phyloP scores from a whole-genome alignment of 441 rosid genomes.

The Hura crepitans region DNA sequence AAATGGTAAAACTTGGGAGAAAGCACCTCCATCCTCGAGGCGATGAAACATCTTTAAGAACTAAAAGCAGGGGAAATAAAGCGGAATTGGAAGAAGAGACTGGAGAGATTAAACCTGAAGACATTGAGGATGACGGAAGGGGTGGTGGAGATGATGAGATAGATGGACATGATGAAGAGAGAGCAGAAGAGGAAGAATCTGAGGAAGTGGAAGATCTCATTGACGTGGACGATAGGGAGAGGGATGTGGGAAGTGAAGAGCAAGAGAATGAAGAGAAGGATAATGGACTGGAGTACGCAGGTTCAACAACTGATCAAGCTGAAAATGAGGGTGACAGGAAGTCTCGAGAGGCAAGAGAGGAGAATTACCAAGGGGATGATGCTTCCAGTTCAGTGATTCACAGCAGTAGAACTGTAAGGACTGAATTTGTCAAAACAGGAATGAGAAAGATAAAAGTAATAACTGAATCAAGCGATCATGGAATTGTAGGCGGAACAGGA shows the following conservation, averaged over 20 bases:
- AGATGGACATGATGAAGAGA: conserved; percentile 40
- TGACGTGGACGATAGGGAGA: conserved; percentile 50
- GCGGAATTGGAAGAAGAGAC: conserved; percentile 23
- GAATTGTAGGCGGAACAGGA: background rate
- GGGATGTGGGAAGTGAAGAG: conserved; percentile 31
- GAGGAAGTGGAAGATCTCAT: conserved; percentile 59
- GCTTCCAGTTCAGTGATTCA: conserved; percentile 25
- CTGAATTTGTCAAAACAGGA: conserved; percentile 18
- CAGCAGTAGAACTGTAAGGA: conserved; percentile 1
- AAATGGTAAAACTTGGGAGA: conserved; percentile 45
- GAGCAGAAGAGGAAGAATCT: conserved; percentile 43
- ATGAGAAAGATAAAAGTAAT: conserved; percentile 25
- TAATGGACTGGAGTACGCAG: conserved; percentile 22
- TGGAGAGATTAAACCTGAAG: conserved; percentile 31
- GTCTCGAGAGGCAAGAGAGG: conserved; percentile 22
- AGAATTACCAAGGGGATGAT: conserved; percentile 27
- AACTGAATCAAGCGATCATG: background rate
- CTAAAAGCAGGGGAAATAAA: conserved; percentile 9
- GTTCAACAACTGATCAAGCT: conserved; percentile 20
- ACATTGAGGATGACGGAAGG: conserved; percentile 36
- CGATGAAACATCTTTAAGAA: conserved; percentile 9
- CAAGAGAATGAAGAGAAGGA: conserved; percentile 30
- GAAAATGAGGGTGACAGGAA: conserved; percentile 12
- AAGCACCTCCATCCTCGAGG: conserved; percentile 34
- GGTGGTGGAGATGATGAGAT: conserved; percentile 45